Evolutionary conservation across 306 rosid species (phyloP), one percentile per base, ranked within the genome.

Genomic region (Cyclanthera cordifolia): DNA sequence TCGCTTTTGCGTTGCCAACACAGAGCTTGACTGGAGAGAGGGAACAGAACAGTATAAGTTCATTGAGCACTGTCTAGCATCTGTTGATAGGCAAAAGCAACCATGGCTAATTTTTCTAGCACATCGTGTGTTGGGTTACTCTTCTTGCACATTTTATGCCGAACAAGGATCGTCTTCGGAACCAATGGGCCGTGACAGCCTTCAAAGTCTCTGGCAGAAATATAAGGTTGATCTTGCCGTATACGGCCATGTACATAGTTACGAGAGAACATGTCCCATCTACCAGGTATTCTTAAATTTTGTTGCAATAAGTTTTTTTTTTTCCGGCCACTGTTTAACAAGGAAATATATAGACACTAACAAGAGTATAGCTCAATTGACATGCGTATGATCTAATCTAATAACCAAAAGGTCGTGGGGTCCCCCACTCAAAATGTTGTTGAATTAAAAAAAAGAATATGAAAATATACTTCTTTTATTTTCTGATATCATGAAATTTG

Each of bases 111-210:
- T 93, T 77, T 93, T 93, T 80, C 86, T 93, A 66, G 95, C 96
- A 2, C 98, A 93, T 73, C 86, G 98, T 47, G 98, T 93, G 51
- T 81, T 93, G 27, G 98, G 98, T 53, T 93, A 93, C 79, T 93
- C 96, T 69, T 81, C 98, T 55, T 85, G 76, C 0, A 78, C 50
- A 39, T 87, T 79, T 84, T 93, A 89, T 66, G 98, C 65, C 3
- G 87, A 77, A 27, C 95, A 93, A 77, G 98, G 96, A 59, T 89
- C 96, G 3, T 89, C 90, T 70, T 95, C 82, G 74, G 98, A 93
- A 76, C 98, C 98, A 76, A 93, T 93, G 98, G 98, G 98, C 41
- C 81, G 96, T 75, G 96, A 89, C 60, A 90, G 88, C 78, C 98
- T 93, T 79, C 98, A 93, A 77, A 73, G 10, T 56, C 85, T 89